Conservation (phyloP, 495 filamentous ascomycete genomes). For the Podospora fimiseda region DNA sequence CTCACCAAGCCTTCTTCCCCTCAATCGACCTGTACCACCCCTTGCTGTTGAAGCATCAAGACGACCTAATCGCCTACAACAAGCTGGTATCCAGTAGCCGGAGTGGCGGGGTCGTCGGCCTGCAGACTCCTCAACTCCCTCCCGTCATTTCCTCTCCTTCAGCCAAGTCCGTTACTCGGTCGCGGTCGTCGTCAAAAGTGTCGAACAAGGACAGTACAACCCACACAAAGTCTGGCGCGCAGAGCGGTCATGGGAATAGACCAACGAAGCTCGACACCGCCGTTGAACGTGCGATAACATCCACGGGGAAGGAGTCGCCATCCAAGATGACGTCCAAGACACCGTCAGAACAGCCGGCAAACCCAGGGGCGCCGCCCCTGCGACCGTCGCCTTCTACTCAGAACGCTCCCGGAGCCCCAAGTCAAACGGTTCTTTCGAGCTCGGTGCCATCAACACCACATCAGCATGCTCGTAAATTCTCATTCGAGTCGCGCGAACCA, state of each 20-base stretch:
- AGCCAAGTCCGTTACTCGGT: constrained; percentile 41
- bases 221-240: constrained; percentile 32
- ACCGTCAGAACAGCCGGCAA: constrained; percentile 19
- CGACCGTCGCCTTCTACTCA: constrained; percentile 29
- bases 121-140: constrained; percentile 42
- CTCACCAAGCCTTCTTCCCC: constrained; percentile 26
- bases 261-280: constrained; percentile 39
- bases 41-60: constrained; percentile 48
- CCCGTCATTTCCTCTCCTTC: constrained; percentile 41
- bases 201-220: constrained; percentile 41
- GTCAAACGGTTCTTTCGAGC: constrained; percentile 61
- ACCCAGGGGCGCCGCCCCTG: constrained; percentile 27
- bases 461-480: constrained; percentile 77
- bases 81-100: constrained; percentile 46
- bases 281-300: constrained; percentile 51
- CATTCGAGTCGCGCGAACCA: constrained; percentile 77
- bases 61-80: constrained; percentile 50
- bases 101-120: constrained; percentile 37
- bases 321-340: constrained; percentile 47
- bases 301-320: constrained; percentile 40
- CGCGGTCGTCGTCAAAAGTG: constrained; percentile 47
- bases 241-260: constrained; percentile 57
- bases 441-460: constrained; percentile 93
- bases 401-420: constrained; percentile 9
- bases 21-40: constrained; percentile 42